Conservation (phyloP, 768 basidiomycete species). For the Lanmaoa rubissima region DNA sequence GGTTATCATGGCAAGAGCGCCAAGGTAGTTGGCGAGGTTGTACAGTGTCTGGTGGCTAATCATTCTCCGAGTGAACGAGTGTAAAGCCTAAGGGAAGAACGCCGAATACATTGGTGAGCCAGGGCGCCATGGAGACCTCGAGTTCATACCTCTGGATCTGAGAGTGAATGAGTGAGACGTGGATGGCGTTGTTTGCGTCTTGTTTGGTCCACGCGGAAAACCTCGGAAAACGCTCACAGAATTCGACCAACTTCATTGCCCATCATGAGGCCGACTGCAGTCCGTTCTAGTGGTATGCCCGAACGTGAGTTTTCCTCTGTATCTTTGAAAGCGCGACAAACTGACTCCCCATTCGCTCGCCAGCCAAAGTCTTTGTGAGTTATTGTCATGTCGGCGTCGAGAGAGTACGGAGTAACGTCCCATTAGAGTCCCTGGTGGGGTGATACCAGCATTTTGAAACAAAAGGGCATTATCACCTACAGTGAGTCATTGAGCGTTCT, state of each 20-base stretch:
- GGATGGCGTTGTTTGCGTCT: slow-evolving; percentile 27
- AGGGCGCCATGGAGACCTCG: neutral
- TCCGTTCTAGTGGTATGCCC: slow-evolving; percentile 74
- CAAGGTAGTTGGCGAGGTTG: slow-evolving; percentile 78
- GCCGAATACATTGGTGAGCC: neutral
- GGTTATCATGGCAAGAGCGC: slow-evolving; percentile 81
- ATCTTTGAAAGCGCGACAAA: neutral
- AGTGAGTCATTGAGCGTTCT: slow-evolving; percentile 49
- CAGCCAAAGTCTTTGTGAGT: slow-evolving; percentile 84
- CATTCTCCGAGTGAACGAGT: slow-evolving; percentile 44
- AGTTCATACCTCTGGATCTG: slow-evolving; percentile 17
- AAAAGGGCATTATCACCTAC: slow-evolving; percentile 78
- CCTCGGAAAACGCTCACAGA: slow-evolving; percentile 18
- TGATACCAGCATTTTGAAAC: slow-evolving; percentile 62
- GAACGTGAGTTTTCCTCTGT: slow-evolving; percentile 54
- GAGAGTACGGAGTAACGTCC: slow-evolving; percentile 1
- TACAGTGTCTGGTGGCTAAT: slow-evolving; percentile 81
- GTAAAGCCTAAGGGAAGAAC: neutral
- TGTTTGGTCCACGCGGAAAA: slow-evolving; percentile 36
- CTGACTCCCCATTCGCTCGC: slow-evolving; percentile 6
- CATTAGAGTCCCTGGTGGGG: slow-evolving; percentile 90
- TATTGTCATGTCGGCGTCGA: neutral
- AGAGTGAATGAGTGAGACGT: neutral
- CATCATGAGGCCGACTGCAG: slow-evolving; percentile 51
- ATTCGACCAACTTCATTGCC: neutral